A percentile compares a stretch with the other conserved stretches of the same genome.
Conservation (phyloP, 208 protist genomes). For the Trypanosoma melophagium region DNA sequence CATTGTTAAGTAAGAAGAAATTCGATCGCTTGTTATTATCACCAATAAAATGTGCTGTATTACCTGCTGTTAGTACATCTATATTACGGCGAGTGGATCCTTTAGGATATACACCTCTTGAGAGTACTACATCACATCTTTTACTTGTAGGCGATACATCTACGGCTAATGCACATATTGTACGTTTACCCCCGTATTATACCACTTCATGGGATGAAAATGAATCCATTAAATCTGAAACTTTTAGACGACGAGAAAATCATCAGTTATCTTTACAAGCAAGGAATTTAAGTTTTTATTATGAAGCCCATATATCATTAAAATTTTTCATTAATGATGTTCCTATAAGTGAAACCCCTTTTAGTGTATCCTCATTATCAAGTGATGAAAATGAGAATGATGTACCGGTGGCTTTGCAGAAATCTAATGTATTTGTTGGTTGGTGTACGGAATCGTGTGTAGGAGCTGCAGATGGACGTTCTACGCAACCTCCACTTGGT, state of each 20-base stretch:
- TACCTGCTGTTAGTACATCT: slow-evolving; percentile 58
- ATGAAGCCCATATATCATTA: slow-evolving; percentile 68
- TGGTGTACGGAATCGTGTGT: slow-evolving; percentile 39
- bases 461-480: slow-evolving; percentile 24
- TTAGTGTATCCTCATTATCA: neutral
- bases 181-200: slow-evolving; percentile 18
- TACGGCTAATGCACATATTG: slow-evolving; percentile 25
- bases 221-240: slow-evolving; percentile 5
- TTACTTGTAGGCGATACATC: slow-evolving; percentile 52
- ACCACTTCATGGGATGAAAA: slow-evolving; percentile 7
- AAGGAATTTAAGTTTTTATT: slow-evolving; percentile 47
- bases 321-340: slow-evolving; percentile 42
- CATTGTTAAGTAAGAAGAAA: slow-evolving; percentile 26
- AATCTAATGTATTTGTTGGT: slow-evolving; percentile 31
- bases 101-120: slow-evolving; percentile 51
- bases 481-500: slow-evolving; percentile 10
- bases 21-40: slow-evolving; percentile 38
- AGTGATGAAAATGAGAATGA: neutral
- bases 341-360: neutral
- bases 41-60: slow-evolving; percentile 40
- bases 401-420: neutral
- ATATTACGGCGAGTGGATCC: slow-evolving; percentile 54
- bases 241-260: slow-evolving; percentile 7
- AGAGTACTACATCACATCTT: slow-evolving; percentile 31
- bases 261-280: neutral